These are phyloP conservation scores for Lavandula angustifolia DNA, from an alignment of 257 asterid species.

Conservation along the genomic window DNA sequence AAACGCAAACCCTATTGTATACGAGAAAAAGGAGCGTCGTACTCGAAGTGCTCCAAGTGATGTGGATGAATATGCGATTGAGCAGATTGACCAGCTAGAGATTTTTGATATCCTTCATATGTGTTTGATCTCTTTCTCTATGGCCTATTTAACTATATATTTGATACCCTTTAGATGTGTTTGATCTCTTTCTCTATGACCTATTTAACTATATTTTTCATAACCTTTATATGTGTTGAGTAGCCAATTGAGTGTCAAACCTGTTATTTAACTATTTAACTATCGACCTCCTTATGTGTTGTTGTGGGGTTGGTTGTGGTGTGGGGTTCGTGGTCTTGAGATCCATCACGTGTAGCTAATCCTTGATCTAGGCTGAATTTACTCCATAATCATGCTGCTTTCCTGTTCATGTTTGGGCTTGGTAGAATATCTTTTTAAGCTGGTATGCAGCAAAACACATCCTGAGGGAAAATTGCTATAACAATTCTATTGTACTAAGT, in stretches of 20 bases:
- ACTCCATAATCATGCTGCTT: neutral
- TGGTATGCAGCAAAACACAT: constrained; percentile 5
- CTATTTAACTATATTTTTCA: neutral
- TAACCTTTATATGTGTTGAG: constrained; percentile 50
- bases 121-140: constrained; percentile 6
- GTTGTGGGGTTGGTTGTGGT: too few species aligned
- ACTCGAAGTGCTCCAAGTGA: constrained; percentile 48
- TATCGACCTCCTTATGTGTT: neutral
- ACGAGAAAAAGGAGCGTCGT: constrained; percentile 82
- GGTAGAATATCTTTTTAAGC: neutral
- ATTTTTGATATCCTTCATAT: constrained; percentile 82
- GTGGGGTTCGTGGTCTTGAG: too few species aligned
- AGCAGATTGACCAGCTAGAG: constrained; percentile 74
- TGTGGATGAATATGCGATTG: constrained; percentile 63
- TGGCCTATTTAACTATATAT: neutral
- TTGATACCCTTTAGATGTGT: constrained; percentile 51
- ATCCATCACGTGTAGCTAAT: neutral
- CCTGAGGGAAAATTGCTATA: neutral
- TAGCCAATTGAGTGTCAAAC: neutral
- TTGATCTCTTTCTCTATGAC: constrained; percentile 6
- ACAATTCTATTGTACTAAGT: neutral
- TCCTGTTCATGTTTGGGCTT: neutral
- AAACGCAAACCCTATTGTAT: constrained; percentile 84
- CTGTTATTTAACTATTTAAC: neutral
- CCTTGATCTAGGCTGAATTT: neutral